Percentiles rank a stretch among this genome's conserved stretches.
phyloP scores from a whole-genome alignment of 768 basidiomycete species.

The Hygrophoropsis aurantiaca region DNA sequence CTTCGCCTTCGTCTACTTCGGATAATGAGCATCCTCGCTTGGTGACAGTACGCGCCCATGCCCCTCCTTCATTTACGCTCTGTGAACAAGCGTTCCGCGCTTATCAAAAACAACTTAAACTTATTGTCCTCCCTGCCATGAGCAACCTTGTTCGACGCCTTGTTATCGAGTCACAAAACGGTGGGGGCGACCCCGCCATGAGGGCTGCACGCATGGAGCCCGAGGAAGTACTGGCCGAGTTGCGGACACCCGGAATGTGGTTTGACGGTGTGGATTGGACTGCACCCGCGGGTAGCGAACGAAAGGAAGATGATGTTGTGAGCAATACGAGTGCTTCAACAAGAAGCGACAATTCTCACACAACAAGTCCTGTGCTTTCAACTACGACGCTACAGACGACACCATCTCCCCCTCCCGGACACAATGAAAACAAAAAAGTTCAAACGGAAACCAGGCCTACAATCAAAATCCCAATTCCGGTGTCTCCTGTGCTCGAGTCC shows the following conservation, averaged over 20 bases:
- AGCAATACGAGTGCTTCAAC: conserved; percentile 42
- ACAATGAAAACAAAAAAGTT: conserved; percentile 29
- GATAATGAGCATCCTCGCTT: conserved; percentile 47
- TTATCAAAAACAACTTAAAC: conserved; percentile 57
- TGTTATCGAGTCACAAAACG: conserved; percentile 59
- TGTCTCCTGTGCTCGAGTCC: conserved; percentile 62
- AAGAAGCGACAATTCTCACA: conserved; percentile 53
- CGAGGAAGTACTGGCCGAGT: conserved; percentile 57
- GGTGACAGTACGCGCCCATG: conserved; percentile 46
- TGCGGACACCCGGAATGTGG: conserved; percentile 65
- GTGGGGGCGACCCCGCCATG: conserved; percentile 53
- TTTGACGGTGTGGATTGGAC: conserved; percentile 72
- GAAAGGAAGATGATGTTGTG: conserved; percentile 48
- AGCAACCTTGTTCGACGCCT: conserved; percentile 65
- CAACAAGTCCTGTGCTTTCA: conserved; percentile 72
- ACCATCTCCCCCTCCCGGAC: conserved; percentile 65
- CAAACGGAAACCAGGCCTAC: conserved; percentile 13
- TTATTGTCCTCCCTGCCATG: conserved; percentile 65
- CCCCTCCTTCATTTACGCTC: conserved; percentile 62
- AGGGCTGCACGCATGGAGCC: conserved; percentile 53
- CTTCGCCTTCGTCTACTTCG: conserved; percentile 5
- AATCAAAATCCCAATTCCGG: conserved; percentile 37
- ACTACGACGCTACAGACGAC: conserved; percentile 78
- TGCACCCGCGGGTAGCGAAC: conserved; percentile 21
- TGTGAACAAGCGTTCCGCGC: conserved; percentile 63